Percentiles rank a stretch among this genome's conserved stretches.
These are phyloP conservation scores for Mucor ambiguus DNA, from an alignment of 371 early-diverging fungal species.

Conservation along the genomic window DNA sequence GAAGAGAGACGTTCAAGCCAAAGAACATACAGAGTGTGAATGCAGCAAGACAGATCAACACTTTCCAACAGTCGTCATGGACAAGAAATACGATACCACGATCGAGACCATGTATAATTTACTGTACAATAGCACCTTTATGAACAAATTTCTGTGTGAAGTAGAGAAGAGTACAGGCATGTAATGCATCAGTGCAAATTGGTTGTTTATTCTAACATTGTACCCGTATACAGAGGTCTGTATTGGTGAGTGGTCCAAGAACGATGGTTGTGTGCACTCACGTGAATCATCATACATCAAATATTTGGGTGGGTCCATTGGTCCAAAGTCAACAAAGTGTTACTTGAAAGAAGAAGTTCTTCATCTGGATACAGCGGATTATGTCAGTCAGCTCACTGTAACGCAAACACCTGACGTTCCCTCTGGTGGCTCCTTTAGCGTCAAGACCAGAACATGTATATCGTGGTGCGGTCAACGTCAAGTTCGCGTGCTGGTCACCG, in stretches of 20 bases:
- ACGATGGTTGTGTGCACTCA: conserved; percentile 23
- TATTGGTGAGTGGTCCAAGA: conserved; percentile 46
- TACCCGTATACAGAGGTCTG: conserved; percentile 27
- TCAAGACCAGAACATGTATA: conserved; percentile 80
- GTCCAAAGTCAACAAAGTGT: conserved; percentile 75
- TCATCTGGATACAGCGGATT: conserved; percentile 58
- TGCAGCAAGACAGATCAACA: conserved; percentile 53
- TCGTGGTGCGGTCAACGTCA: conserved; percentile 74
- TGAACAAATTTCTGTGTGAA: conserved; percentile 41
- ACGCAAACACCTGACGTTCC: conserved; percentile 87
- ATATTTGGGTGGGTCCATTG: conserved; percentile 40
- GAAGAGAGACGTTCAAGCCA: conserved; percentile 16
- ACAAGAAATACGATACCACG: conserved; percentile 50
- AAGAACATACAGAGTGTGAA: conserved; percentile 47
- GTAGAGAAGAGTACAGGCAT: conserved; percentile 52
- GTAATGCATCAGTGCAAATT: not conserved
- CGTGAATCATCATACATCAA: conserved; percentile 50
- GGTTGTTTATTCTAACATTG: not conserved
- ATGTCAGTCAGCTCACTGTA: conserved; percentile 62
- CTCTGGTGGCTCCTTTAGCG: conserved; percentile 76
- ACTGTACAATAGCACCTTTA: conserved; percentile 45
- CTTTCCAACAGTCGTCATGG: conserved; percentile 50
- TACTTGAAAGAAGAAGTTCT: conserved; percentile 63
- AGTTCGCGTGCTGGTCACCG: conserved; percentile 69
- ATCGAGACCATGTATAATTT: conserved; percentile 55